A percentile compares a stretch with the other conserved stretches of the same genome.
Conservation (phyloP, 2,329 filamentous ascomycete species). For the Pseudonectria foliicola region DNA sequence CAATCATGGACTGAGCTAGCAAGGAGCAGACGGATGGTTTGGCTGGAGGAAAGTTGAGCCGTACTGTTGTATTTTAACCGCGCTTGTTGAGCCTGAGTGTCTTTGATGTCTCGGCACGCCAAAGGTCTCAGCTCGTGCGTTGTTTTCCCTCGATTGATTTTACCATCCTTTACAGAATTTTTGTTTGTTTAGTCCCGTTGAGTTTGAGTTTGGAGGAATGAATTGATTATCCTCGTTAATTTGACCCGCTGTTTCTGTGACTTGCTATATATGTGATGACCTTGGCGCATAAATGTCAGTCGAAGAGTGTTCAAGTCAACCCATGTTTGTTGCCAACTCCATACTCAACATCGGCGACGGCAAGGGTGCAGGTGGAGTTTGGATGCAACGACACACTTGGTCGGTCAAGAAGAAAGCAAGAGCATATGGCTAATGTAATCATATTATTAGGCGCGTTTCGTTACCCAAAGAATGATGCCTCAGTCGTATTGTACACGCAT, state of each 20-base stretch:
- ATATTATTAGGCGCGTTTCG: conserved; percentile 6
- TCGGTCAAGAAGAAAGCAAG: no score
- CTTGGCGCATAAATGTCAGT: no score
- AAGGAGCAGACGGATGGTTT: conserved; percentile 26
- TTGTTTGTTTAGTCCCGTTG: conserved; percentile 16
- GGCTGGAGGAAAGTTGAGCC: conserved; percentile 21
- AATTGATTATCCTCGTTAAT: conserved; percentile 2
- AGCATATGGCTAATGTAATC: conserved; percentile 6
- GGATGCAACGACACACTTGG: no score
- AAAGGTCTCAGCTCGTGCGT: conserved; percentile 25
- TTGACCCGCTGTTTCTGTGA: background rate
- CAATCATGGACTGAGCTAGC: conserved; percentile 26
- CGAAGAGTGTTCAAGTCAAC: no score
- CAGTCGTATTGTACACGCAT: conserved; percentile 18
- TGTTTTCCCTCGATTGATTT: conserved; percentile 33
- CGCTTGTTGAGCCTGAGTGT: conserved; percentile 26
- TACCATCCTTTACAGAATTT: conserved; percentile 22
- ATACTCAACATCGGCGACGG: no score
- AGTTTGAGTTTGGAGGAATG: conserved; percentile 10
- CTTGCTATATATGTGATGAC: background rate
- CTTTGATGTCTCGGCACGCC: conserved; percentile 26
- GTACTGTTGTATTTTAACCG: conserved; percentile 35
- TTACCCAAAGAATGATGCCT: conserved; percentile 10
- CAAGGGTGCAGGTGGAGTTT: no score
- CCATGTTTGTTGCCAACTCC: no score